A percentile compares a stretch with the other conserved stretches of the same genome.
These are phyloP conservation scores for Vigna nakashimae DNA, from an alignment of 306 rosid species.

Conservation along the genomic window DNA sequence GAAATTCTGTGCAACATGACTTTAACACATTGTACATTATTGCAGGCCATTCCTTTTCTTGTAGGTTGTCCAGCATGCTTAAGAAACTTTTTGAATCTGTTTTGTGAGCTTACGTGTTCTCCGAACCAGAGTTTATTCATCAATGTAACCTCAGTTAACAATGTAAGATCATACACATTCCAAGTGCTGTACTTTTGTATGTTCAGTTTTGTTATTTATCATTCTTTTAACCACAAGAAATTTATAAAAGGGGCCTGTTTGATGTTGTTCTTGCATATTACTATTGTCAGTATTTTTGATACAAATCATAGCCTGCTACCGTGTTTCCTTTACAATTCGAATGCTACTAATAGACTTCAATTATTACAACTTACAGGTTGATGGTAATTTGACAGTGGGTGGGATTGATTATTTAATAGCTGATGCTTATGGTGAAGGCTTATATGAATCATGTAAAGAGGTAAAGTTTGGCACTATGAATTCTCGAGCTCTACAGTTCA, in stretches of 20 bases:
- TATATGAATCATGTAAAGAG: slow-evolving; percentile 94
- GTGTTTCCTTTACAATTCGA: slow-evolving; percentile 13
- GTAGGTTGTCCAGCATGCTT: slow-evolving; percentile 99
- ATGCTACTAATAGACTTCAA: slow-evolving; percentile 40
- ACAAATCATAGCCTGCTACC: slow-evolving; percentile 27
- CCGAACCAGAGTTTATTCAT: slow-evolving; percentile 97
- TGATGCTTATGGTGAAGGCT: slow-evolving; percentile 92
- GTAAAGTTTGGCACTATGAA: slow-evolving; percentile 94
- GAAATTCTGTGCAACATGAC: slow-evolving; percentile 3
- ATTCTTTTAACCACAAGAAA: slow-evolving; percentile 30
- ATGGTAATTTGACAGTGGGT: slow-evolving; percentile 76
- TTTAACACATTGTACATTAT: slow-evolving; percentile 37
- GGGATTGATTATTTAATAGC: slow-evolving; percentile 80
- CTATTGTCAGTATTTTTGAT: slow-evolving; percentile 22
- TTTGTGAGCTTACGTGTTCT: slow-evolving; percentile 98
- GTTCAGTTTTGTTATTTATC: slow-evolving; percentile 21
- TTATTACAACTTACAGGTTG: slow-evolving; percentile 64
- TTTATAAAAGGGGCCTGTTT: slow-evolving; percentile 25
- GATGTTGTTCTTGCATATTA: slow-evolving; percentile 13
- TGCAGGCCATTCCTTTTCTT: slow-evolving; percentile 97
- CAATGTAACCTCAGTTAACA: slow-evolving; percentile 79
- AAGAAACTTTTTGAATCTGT: slow-evolving; percentile 92
- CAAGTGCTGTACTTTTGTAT: slow-evolving; percentile 10
- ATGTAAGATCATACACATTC: slow-evolving; percentile 57
- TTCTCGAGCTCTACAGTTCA: slow-evolving; percentile 79